A percentile compares a stretch with the other conserved stretches of the same genome.
These are phyloP conservation scores for Lecanosticta acicola DNA, from an alignment of 2,329 filamentous ascomycete species.

Conservation along the genomic window DNA sequence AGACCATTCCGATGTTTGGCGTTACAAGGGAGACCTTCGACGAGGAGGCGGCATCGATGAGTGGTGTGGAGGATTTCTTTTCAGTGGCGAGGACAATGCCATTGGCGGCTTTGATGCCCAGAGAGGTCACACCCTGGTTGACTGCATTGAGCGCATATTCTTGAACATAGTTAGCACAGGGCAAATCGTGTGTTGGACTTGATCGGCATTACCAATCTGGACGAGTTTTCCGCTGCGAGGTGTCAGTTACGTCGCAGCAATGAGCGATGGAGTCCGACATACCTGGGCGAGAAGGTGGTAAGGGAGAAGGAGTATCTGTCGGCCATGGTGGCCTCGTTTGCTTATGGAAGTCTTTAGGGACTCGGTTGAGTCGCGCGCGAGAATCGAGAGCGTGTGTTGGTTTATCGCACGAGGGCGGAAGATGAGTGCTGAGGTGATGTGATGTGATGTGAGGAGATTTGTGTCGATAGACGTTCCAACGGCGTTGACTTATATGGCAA, in stretches of 20 bases:
- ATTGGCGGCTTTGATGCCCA: slow-evolving; percentile 99
- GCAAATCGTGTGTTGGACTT: background rate
- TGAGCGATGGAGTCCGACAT: no score
- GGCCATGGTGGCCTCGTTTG: slow-evolving; percentile 62
- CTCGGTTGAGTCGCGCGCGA: no score
- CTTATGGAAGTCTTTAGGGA: background rate
- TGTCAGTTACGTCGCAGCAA: no score
- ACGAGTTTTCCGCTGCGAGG: slow-evolving; percentile 85
- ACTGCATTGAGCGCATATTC: slow-evolving; percentile 99
- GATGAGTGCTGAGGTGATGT: no score
- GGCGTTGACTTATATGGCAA: no score
- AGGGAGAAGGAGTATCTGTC: slow-evolving; percentile 99
- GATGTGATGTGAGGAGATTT: no score
- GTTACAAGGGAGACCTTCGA: slow-evolving; percentile 98
- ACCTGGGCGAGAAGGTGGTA: slow-evolving; percentile 99
- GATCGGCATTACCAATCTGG: slow-evolving; percentile 68
- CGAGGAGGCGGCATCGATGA: slow-evolving; percentile 89
- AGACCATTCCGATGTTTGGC: slow-evolving; percentile 99
- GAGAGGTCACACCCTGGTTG: slow-evolving; percentile 96
- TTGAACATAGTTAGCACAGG: slow-evolving; percentile 37
- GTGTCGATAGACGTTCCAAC: no score
- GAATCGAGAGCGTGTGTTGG: no score
- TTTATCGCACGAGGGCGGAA: no score
- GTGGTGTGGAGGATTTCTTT: slow-evolving; percentile 97
- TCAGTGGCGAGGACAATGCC: slow-evolving; percentile 98